These are phyloP conservation scores for Wickerhamiella allomyrinae DNA, from an alignment of 805 yeast species.

Conservation along the genomic window DNA sequence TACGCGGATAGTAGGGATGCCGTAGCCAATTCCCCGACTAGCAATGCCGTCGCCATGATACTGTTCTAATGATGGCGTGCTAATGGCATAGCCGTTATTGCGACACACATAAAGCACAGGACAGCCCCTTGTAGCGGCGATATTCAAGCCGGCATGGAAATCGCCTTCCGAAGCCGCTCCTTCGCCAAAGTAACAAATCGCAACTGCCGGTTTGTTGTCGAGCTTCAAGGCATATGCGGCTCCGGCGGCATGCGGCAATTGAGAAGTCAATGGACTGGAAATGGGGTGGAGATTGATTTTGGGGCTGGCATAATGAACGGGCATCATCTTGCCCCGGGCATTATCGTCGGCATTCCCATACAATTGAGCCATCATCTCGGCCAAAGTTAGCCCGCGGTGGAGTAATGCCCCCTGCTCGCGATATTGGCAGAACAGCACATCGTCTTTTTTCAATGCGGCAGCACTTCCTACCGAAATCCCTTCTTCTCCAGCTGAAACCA, in stretches of 20 bases:
- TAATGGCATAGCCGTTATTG: constrained; percentile 26
- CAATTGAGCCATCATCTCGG: constrained; percentile 23
- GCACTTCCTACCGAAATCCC: constrained; percentile 25
- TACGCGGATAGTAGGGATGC: constrained; percentile 25
- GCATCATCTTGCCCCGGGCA: constrained; percentile 24
- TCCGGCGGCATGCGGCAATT: constrained; percentile 26
- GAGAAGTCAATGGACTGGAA: constrained; percentile 25
- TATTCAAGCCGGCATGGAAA: constrained; percentile 26
- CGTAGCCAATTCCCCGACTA: constrained; percentile 24
- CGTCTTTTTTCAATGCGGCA: constrained; percentile 22
- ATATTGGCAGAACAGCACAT: constrained; percentile 23
- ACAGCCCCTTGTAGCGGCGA: constrained; percentile 25
- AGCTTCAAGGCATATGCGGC: constrained; percentile 26
- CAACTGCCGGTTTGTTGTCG: constrained; percentile 17
- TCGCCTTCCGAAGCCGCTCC: constrained; percentile 28
- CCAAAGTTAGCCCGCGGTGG: constrained; percentile 22
- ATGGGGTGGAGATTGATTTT: constrained; percentile 23
- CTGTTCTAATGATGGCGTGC: constrained; percentile 24
- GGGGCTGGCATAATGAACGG: constrained; percentile 22
- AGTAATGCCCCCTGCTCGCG: constrained; percentile 24
- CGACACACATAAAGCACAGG: constrained; percentile 25
- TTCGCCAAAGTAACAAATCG: constrained; percentile 24
- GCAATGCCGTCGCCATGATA: constrained; percentile 27
- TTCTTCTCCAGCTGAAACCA: constrained; percentile 27
- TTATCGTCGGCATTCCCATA: constrained; percentile 21